phyloP scores from a whole-genome alignment of 768 basidiomycete species.

The Holtermannia corniformis region DNA sequence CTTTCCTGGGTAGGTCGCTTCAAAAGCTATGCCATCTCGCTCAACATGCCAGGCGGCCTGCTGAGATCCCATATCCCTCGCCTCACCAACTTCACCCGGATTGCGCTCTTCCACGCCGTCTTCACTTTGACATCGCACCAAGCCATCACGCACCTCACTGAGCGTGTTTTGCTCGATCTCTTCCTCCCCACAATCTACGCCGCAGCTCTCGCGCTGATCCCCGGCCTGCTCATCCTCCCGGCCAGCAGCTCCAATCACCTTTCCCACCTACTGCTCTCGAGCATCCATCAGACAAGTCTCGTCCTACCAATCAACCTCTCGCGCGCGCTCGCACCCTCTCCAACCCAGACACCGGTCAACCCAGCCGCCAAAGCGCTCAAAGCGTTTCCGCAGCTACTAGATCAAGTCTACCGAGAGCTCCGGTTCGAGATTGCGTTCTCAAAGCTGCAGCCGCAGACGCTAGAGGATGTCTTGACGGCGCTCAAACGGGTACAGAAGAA shows the following conservation, averaged over 20 bases:
- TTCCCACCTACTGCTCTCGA: constrained; percentile 7
- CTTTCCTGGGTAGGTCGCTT: constrained; percentile 22
- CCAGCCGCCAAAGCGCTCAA: not conserved
- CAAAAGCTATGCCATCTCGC: not conserved
- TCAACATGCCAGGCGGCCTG: constrained; percentile 18
- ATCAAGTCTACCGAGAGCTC: constrained; percentile 7
- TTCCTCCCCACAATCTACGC: constrained; percentile 28
- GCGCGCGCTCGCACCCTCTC: constrained; percentile 3
- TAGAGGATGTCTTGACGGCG: constrained; percentile 12
- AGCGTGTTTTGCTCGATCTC: constrained; percentile 13
- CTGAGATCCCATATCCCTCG: constrained; percentile 17
- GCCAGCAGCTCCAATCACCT: constrained; percentile 14
- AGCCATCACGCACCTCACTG: constrained; percentile 1
- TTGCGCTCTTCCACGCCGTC: constrained; percentile 28
- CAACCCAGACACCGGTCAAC: not conserved
- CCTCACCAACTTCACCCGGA: constrained; percentile 20
- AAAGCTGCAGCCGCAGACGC: constrained; percentile 3
- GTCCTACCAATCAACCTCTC: constrained; percentile 20
- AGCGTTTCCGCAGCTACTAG: not conserved
- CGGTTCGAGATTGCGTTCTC: constrained; percentile 5
- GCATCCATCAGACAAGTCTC: constrained; percentile 8
- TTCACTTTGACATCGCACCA: constrained; percentile 19
- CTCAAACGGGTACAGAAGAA: constrained; percentile 20
- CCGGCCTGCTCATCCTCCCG: constrained; percentile 13
- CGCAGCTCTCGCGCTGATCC: constrained; percentile 21